Base-by-base conservation (phyloP, 148 eudicot species). In the Rhododendron griersonianum region DNA sequence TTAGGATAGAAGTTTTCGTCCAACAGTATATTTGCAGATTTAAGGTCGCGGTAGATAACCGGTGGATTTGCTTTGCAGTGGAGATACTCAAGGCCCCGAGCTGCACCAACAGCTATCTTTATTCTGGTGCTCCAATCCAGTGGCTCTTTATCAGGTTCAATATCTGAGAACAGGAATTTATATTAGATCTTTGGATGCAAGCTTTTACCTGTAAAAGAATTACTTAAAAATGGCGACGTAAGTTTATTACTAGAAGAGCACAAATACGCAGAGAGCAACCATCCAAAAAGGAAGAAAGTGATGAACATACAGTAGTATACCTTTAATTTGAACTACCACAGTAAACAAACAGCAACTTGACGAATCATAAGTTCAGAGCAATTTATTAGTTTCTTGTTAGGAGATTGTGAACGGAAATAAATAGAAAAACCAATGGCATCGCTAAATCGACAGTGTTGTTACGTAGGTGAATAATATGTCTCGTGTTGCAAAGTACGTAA, bases 21-120 rank as follows among this genome's bases (percentile, higher is more conserved):
- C 90, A 96, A 85, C 84, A 95, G 86, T 82, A 96, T 96, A 86
- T 96, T 96, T 59, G 98, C 95, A 35, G 98, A 94, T 86, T 96
- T 96, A 73, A 96, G 84, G 86, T 96, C 99, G 11, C 99, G 95
- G 80, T 95, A 96, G n/a, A 95, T 96, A 71, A 96, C 99, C 3
- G 99, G 97, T 80, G 98, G 97, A 69, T 92, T 92, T 57, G 99
- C 98, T 85, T 82, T 87, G 87, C 94, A 92, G 50, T 95, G 98
- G 61, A 95, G 96, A 86, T 94, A 91, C 86, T 93, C 92, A 21
- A 96, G 90, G 75, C 99, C 98, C 21, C 91, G 90, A 69, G 99
- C 98, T 76, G 98, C 94, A 85, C 96, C 98, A 83, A 92, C 91
- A 35, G 97, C 98, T 48, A 96, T 96, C 89, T 96, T 94, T n/a